phyloP scores from a whole-genome alignment of 768 basidiomycete genomes.

The Psilocybe cubensis region DNA sequence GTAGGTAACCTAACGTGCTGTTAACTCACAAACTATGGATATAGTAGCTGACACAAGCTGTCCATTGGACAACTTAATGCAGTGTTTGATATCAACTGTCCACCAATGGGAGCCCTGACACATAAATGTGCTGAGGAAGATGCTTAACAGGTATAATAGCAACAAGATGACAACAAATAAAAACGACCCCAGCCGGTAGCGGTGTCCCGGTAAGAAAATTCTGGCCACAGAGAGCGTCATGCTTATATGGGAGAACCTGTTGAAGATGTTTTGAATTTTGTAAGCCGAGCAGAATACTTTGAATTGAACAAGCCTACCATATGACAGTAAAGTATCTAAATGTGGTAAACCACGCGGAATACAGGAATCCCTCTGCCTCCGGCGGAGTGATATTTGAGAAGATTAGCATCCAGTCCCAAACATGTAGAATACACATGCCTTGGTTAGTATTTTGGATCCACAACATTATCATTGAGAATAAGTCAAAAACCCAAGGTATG shows the following conservation, averaged over 20 bases:
- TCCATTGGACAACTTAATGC: background rate
- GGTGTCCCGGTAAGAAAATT: slow-evolving; percentile 18
- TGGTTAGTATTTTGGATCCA: slow-evolving; percentile 16
- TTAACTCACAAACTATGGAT: too few species aligned
- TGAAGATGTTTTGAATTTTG: background rate
- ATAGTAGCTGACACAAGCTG: too few species aligned
- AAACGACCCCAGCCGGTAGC: slow-evolving; percentile 5
- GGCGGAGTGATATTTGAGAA: slow-evolving; percentile 1
- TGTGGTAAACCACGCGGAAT: slow-evolving; percentile 9
- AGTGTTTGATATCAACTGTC: background rate
- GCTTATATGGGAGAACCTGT: slow-evolving; percentile 18
- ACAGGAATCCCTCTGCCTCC: slow-evolving; percentile 2
- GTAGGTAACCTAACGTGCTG: too few species aligned
- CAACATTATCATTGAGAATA: slow-evolving; percentile 13
- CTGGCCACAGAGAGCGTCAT: slow-evolving; percentile 15
- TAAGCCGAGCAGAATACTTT: background rate
- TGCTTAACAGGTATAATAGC: slow-evolving; percentile 6
- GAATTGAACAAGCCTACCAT: slow-evolving; percentile 4
- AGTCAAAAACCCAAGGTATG: slow-evolving; percentile 17
- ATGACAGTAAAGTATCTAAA: slow-evolving; percentile 15
- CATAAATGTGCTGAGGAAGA: slow-evolving; percentile 9
- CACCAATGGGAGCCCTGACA: slow-evolving; percentile 13
- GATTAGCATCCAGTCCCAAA: background rate
- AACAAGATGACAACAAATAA: slow-evolving; percentile 2
- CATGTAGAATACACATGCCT: slow-evolving; percentile 7